Percentiles rank a stretch among this genome's conserved stretches.
phyloP scores from a whole-genome alignment of 1,139 yeast species.

The Pichia cactophila region DNA sequence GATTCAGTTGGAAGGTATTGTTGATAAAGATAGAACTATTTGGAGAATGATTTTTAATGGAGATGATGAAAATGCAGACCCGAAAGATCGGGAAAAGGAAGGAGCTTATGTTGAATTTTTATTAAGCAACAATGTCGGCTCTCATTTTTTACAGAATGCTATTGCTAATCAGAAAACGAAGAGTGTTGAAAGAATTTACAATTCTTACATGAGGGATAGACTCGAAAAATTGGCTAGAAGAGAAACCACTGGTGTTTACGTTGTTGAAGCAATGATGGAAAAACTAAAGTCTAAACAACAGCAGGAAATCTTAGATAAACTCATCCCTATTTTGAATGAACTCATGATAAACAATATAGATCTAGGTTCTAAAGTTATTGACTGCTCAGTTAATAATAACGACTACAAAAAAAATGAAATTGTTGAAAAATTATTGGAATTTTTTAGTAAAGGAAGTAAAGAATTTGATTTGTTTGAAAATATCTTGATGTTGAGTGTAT shows the following conservation, averaged over 20 bases:
- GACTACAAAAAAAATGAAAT: constrained; percentile 62
- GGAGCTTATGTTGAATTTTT: constrained; percentile 79
- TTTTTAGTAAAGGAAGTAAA: constrained; percentile 37
- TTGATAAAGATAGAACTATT: constrained; percentile 59
- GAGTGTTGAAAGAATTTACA: constrained; percentile 63
- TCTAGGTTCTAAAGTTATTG: constrained; percentile 59
- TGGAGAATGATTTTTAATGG: constrained; percentile 50
- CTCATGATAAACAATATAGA: constrained; percentile 64
- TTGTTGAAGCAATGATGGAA: constrained; percentile 62
- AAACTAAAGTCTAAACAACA: constrained; percentile 54
- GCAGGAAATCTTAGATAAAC: constrained; percentile 55
- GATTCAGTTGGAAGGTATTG: constrained; percentile 74
- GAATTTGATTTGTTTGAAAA: constrained; percentile 50
- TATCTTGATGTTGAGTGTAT: constrained; percentile 52
- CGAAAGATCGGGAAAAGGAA: constrained; percentile 49
- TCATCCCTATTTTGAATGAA: constrained; percentile 60
- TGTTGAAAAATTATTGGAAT: constrained; percentile 46
- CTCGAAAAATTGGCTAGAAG: constrained; percentile 66
- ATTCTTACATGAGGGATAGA: constrained; percentile 65
- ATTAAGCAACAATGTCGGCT: constrained; percentile 81
- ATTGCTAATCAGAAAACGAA: constrained; percentile 61
- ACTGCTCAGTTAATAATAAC: constrained; percentile 53
- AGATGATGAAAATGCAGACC: constrained; percentile 24
- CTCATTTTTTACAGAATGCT: constrained; percentile 76
- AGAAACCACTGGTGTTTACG: constrained; percentile 75